These are phyloP conservation scores for Falciphora oryzae DNA, from an alignment of 2,329 filamentous ascomycete genomes.

Conservation along the genomic window DNA sequence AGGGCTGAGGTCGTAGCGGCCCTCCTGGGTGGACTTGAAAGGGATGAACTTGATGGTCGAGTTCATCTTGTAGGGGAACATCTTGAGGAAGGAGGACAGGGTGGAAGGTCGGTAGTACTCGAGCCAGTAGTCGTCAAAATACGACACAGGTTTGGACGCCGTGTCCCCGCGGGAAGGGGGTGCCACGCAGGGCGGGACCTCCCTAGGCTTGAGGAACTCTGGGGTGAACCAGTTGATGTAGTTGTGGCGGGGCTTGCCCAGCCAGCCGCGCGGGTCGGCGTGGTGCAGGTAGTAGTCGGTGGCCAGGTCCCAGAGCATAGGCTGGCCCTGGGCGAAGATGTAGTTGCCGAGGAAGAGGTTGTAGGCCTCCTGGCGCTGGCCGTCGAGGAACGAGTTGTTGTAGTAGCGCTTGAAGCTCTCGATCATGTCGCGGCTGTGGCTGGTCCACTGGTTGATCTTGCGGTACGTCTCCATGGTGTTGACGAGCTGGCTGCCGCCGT, in stretches of 20 bases:
- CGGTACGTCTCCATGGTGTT: constrained; percentile 99
- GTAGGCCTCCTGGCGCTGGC: constrained; percentile 96
- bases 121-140: constrained; percentile 92
- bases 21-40: constrained; percentile 64
- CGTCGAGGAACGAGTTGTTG: constrained; percentile 93
- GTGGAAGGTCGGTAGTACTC: constrained; percentile 92
- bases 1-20: constrained; percentile 77
- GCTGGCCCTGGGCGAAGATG: constrained; percentile 77
- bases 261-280: constrained; percentile 70
- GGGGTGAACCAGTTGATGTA: constrained; percentile 91
- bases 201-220: constrained; percentile 58
- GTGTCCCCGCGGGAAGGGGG: constrained; percentile 32
- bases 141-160: constrained; percentile 41
- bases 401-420: constrained; percentile 99
- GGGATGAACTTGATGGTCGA: constrained; percentile 80
- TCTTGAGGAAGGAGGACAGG: constrained; percentile 83
- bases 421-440: constrained; percentile 95
- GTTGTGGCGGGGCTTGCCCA: constrained; percentile 45
- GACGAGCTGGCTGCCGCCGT: constrained; percentile 93
- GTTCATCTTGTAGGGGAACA: constrained; percentile 90
- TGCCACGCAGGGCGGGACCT: constrained; percentile 47
- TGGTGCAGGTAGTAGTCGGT: constrained; percentile 98
- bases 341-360: constrained; percentile 97
- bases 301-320: constrained; percentile 92
- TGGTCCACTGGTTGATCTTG: constrained; percentile 98